Conservation (phyloP, 164 flowering plant genomes). For the Piper longum region DNA sequence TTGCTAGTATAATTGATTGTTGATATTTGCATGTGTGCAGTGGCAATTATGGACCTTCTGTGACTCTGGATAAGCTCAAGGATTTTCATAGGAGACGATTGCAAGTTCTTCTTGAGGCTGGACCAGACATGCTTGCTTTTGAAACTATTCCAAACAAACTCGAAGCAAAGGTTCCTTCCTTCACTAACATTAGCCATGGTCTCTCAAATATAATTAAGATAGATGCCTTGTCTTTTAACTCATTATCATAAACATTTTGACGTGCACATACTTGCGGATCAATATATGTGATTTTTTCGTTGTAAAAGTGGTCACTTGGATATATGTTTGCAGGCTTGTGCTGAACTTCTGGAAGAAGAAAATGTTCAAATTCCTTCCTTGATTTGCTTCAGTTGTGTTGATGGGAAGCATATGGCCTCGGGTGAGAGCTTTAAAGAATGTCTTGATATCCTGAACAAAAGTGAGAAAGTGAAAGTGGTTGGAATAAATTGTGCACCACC, state of each 20-base stretch:
- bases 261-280: too few relatives aligned
- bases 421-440: slow-evolving; percentile 75
- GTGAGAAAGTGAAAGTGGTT: slow-evolving; percentile 39
- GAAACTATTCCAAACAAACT: slow-evolving; percentile 94
- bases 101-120: slow-evolving; percentile 67
- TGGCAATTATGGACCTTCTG: slow-evolving; percentile 58
- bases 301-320: neutral
- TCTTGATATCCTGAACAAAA: slow-evolving; percentile 42
- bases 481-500: slow-evolving; percentile 93
- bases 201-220: neutral
- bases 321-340: slow-evolving; percentile 41
- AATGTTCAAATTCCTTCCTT: slow-evolving; percentile 55
- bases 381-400: slow-evolving; percentile 80
- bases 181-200: neutral
- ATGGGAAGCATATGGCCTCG: slow-evolving; percentile 68
- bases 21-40: slow-evolving; percentile 18
- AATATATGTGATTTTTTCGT: too few relatives aligned
- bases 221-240: too few relatives aligned
- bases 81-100: slow-evolving; percentile 81
- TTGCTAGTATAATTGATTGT: neutral
- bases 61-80: slow-evolving; percentile 58
- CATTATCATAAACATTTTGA: too few relatives aligned
- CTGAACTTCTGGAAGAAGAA: slow-evolving; percentile 79
- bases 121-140: slow-evolving; percentile 79
- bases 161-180: slow-evolving; percentile 64